phyloP scores from a whole-genome alignment of 768 basidiomycete species.

The Rhodotorula kratochvilovae region DNA sequence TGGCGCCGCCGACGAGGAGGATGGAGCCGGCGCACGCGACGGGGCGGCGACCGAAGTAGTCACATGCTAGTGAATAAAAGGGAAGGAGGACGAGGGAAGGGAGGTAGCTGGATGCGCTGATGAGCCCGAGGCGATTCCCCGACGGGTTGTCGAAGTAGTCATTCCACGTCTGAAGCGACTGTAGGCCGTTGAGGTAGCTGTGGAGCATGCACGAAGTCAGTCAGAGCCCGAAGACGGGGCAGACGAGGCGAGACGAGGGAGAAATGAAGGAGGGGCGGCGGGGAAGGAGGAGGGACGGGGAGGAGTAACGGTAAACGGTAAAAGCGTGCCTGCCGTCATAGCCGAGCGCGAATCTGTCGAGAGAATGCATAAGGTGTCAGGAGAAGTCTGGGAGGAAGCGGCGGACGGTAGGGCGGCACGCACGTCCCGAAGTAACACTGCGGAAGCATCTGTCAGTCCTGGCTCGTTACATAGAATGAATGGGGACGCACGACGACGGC shows the following conservation, averaged over 20 bases:
- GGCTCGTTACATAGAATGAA: no score
- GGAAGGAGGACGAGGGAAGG: slow-evolving; percentile 15
- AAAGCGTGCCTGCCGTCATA: no score
- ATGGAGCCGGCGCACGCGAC: slow-evolving; percentile 1
- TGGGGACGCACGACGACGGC: not conserved
- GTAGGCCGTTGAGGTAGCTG: slow-evolving; percentile 37
- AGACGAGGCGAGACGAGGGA: no score
- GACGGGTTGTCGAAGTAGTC: slow-evolving; percentile 38
- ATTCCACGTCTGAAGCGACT: slow-evolving; percentile 38
- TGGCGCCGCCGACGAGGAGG: slow-evolving; percentile 4
- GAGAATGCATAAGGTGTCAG: no score
- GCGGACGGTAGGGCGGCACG: not conserved
- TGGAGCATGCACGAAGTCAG: no score
- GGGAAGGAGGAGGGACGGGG: no score
- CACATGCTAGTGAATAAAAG: slow-evolving; percentile 8
- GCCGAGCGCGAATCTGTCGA: no score
- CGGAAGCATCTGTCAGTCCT: no score
- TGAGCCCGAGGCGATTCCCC: slow-evolving; percentile 39
- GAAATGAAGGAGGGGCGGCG: no score
- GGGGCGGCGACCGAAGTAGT: slow-evolving; percentile 11
- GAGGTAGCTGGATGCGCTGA: slow-evolving; percentile 33
- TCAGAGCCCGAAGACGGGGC: no score
- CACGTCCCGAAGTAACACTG: slow-evolving; percentile 54
- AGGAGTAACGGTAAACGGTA: no score
- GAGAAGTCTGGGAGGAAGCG: not conserved